Evolutionary conservation across 768 basidiomycete genomes (phyloP).

Genomic region (Hemileccinum rubropunctum): DNA sequence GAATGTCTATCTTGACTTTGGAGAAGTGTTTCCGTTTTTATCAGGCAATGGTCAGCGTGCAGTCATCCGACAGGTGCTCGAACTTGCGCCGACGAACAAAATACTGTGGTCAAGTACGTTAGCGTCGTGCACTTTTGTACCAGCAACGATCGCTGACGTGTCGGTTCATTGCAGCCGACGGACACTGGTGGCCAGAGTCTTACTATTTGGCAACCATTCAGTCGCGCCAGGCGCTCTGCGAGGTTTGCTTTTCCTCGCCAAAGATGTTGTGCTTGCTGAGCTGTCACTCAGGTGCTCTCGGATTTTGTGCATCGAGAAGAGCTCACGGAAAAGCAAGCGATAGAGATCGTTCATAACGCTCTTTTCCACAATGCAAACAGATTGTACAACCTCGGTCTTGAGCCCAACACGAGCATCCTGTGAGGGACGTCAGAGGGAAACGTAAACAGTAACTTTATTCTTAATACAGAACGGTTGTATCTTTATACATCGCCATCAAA

Average conservation of each 20-base stretch:
- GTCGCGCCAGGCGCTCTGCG: constrained; percentile 58
- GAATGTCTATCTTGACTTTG: constrained; percentile 80
- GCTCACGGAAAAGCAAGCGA: constrained; percentile 53
- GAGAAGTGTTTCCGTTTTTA: constrained; percentile 72
- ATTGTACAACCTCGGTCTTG: constrained; percentile 56
- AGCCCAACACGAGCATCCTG: constrained; percentile 23
- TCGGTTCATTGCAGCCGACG: constrained; percentile 13
- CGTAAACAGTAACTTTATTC: not conserved
- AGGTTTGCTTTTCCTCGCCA: constrained; percentile 36
- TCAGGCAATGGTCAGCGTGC: constrained; percentile 59
- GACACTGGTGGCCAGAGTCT: constrained; percentile 65
- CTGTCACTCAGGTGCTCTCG: constrained; percentile 51
- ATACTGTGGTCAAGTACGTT: constrained; percentile 76
- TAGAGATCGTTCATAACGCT: constrained; percentile 49
- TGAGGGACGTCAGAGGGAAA: not conserved
- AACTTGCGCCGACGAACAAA: constrained; percentile 74
- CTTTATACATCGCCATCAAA: constrained; percentile 34
- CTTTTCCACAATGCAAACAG: constrained; percentile 68
- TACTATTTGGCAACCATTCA: constrained; percentile 69
- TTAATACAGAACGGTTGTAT: no score
- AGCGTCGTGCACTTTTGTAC: not conserved
- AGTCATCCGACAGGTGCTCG: constrained; percentile 61
- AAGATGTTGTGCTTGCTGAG: constrained; percentile 42
- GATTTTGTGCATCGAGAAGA: constrained; percentile 48
- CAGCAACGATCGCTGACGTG: not conserved